Percentiles rank a stretch among this genome's conserved stretches.
Conservation (phyloP, 495 filamentous ascomycete species). For the Daldinia concentrica region DNA sequence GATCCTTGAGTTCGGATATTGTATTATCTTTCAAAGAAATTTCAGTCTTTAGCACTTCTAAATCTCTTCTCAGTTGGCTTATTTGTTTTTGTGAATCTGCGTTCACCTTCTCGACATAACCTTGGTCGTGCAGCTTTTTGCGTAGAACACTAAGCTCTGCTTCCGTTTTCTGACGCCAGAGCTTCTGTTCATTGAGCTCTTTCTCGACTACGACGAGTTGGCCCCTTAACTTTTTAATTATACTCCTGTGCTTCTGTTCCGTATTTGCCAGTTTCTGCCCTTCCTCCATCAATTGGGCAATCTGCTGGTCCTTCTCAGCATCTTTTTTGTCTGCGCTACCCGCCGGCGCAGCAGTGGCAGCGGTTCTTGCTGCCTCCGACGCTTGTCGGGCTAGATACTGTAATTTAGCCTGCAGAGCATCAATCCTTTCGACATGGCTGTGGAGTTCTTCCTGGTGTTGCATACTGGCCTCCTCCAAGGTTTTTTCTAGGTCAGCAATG, state of each 20-base stretch:
- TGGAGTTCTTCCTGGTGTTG: conserved; percentile 83
- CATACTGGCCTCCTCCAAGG: conserved; percentile 67
- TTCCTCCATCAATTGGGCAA: conserved; percentile 88
- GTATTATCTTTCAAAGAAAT: conserved; percentile 69
- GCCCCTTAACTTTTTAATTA: conserved; percentile 81
- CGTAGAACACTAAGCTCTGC: conserved; percentile 66
- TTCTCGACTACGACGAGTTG: conserved; percentile 71
- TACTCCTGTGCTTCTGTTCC: conserved; percentile 82
- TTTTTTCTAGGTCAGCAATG: conserved; percentile 61
- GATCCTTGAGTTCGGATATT: conserved; percentile 74
- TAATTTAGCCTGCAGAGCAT: conserved; percentile 89
- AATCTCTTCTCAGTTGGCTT: conserved; percentile 73
- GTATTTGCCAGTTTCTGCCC: conserved; percentile 87
- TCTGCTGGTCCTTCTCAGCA: conserved; percentile 88
- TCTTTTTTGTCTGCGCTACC: conserved; percentile 79
- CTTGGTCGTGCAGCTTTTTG: conserved; percentile 68
- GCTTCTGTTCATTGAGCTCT: conserved; percentile 67
- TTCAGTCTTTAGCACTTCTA: conserved; percentile 72
- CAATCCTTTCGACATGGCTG: conserved; percentile 86
- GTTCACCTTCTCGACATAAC: conserved; percentile 71
- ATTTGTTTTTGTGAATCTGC: conserved; percentile 71
- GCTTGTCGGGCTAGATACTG: conserved; percentile 84
- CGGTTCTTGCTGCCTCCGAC: conserved; percentile 72
- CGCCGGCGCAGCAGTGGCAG: conserved; percentile 65
- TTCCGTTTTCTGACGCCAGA: conserved; percentile 73